Evolutionary conservation across 2,329 filamentous ascomycete species (phyloP).

Genomic region (Colletotrichum karsti): DNA sequence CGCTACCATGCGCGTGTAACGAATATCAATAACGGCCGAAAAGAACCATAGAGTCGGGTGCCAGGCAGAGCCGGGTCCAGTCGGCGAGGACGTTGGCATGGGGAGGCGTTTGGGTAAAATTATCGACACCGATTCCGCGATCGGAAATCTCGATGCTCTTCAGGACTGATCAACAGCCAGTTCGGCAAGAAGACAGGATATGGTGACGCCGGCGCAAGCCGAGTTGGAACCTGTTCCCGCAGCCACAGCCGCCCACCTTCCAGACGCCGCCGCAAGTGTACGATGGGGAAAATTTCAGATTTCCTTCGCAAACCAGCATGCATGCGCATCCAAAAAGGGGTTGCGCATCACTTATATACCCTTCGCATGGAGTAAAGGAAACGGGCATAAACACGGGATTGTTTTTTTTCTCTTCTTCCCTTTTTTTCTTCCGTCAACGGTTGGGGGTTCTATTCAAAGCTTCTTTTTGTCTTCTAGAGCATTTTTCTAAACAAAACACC

Average conservation of each 20-base stretch:
- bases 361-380: slow-evolving; percentile 28
- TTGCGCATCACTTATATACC: slow-evolving; percentile 25
- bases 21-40: slow-evolving; percentile 29
- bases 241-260: background rate
- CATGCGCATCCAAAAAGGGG: background rate
- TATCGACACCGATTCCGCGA: background rate
- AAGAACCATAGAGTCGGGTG: slow-evolving; percentile 12
- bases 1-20: slow-evolving; percentile 13
- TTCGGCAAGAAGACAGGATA: background rate
- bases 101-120: slow-evolving; percentile 14
- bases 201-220: background rate
- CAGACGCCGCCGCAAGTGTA: slow-evolving; percentile 7
- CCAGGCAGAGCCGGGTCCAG: slow-evolving; percentile 12
- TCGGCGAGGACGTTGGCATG: background rate
- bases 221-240: background rate
- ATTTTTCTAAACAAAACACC: background rate
- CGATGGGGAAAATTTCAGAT: slow-evolving; percentile 2
- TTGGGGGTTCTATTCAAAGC: background rate
- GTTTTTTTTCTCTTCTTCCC: background rate
- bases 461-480: slow-evolving; percentile 5
- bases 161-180: background rate
- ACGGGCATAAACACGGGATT: slow-evolving; percentile 20
- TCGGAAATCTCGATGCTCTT: background rate
- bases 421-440: background rate
- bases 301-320: slow-evolving; percentile 8